Evolutionary conservation across 805 yeast genomes (phyloP), one percentile per base, ranked within the genome.

Genomic region (Debaryomyces hansenii): DNA sequence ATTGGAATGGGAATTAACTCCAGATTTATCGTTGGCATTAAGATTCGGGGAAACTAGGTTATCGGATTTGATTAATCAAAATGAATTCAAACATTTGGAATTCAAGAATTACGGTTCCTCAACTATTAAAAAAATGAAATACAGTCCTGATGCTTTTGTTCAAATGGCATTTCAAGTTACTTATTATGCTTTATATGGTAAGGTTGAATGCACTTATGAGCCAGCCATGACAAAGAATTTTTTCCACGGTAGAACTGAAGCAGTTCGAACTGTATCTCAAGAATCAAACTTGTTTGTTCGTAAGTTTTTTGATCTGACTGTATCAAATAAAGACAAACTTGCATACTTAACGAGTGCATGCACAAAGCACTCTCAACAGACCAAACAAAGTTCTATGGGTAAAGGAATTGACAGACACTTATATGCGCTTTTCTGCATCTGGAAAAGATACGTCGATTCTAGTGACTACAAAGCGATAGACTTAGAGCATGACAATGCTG

Each of bases 121-220:
- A 43, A 77, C 80, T 47, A 90, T 90, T 62, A 90, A 90, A 63
- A 80, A 80, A 48, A 84, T 89, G 82, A 91, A 90, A 51, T 84
- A 84, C 63, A 87, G 95, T 2, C 97, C 97, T 0, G 97, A 90
- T 73, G 97, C 97, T 0, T 90, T 87, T 67, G 85, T 87, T 33
- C 97, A 90, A 64, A 89, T 90, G 92, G 85, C 90, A 20, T 89
- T 90, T 73, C 97, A 90, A 66, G 88, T 94, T 7, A 90, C 96
- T 4, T 90, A 90, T 65, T 90, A 88, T 60, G 95, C 96, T 0
- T 75, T 90, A 33, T 90, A 90, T 62, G 97, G 97, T 41, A 87
- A 87, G 60, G 92, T 90, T 34, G 97, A 90, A 65, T 87, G 95
- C 53, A 89, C 96, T 5, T 90, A 90, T 63, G 97, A 90, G 68